Evolutionary conservation across 2,329 filamentous ascomycete genomes (phyloP).

Genomic region (Didymella lethalis): DNA sequence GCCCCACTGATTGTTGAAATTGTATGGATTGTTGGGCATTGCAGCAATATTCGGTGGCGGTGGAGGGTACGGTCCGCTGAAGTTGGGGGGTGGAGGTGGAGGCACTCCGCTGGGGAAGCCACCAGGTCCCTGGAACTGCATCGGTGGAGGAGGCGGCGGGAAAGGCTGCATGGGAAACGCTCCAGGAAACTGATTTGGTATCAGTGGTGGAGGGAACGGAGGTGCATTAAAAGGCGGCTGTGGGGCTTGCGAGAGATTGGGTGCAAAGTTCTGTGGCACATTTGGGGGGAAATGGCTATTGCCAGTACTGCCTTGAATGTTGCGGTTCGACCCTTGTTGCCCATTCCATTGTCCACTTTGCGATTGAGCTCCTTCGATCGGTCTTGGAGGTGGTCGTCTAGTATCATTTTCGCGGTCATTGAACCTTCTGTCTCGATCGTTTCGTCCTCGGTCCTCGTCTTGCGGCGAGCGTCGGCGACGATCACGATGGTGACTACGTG

Average conservation of each 20-base stretch:
- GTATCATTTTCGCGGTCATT: conserved; percentile 20
- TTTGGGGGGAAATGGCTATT: conserved; percentile 20
- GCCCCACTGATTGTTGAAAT: conserved; percentile 23
- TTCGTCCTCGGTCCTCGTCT: conserved; percentile 12
- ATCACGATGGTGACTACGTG: conserved; percentile 23
- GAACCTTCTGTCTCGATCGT: conserved; percentile 21
- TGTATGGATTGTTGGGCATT: conserved; percentile 25
- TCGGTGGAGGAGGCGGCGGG: conserved; percentile 33
- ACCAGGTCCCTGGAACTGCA: conserved; percentile 28
- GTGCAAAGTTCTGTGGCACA: conserved; percentile 15
- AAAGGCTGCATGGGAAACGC: conserved; percentile 29
- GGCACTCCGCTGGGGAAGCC: conserved; percentile 24
- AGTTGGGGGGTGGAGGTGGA: conserved; percentile 39
- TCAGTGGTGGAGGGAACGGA: conserved; percentile 26
- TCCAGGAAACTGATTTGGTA: conserved; percentile 31
- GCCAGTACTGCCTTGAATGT: conserved; percentile 9
- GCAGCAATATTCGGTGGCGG: conserved; percentile 30
- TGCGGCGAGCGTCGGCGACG: conserved; percentile 25
- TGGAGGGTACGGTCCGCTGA: conserved; percentile 33
- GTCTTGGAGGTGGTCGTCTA: conserved; percentile 20
- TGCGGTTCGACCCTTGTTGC: conserved; percentile 14
- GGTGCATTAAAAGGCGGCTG: conserved; percentile 30
- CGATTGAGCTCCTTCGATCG: conserved; percentile 17
- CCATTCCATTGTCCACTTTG: conserved; percentile 26
- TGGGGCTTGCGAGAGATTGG: conserved; percentile 22